A percentile compares a stretch with the other conserved stretches of the same genome.
Evolutionary conservation across 2,329 filamentous ascomycete species (phyloP).

Genomic region (Colletotrichum kahawae): DNA sequence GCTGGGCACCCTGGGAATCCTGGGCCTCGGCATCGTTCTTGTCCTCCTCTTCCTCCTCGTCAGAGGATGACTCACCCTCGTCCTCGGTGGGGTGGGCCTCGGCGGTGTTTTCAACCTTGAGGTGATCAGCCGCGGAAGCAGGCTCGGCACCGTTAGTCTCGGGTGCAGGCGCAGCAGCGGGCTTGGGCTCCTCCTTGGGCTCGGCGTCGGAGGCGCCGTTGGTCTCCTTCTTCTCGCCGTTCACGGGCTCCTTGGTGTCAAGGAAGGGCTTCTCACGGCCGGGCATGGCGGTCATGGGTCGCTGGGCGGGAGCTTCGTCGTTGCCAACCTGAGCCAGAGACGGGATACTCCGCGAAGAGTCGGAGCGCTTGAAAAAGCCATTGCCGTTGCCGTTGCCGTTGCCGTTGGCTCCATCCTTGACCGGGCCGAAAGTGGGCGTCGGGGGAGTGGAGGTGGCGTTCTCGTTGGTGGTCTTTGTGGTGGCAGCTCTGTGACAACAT

Average conservation of each 20-base stretch:
- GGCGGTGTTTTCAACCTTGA: background rate
- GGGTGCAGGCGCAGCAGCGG: background rate
- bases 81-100: conserved; percentile 8
- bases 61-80: conserved; percentile 6
- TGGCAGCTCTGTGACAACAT: background rate
- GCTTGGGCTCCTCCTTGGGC: background rate
- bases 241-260: background rate
- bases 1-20: conserved; percentile 11
- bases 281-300: conserved; percentile 18
- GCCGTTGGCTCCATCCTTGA: background rate
- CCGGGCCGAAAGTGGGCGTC: conserved; percentile 15
- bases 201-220: background rate
- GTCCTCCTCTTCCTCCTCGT: conserved; percentile 9
- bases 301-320: background rate
- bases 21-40: conserved; percentile 1
- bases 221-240: background rate
- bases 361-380: conserved; percentile 12
- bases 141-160: background rate
- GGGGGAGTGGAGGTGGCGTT: conserved; percentile 13
- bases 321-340: conserved; percentile 5
- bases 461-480: conserved; percentile 17
- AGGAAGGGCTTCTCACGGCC: conserved; percentile 10
- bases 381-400: background rate
- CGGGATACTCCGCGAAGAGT: conserved; percentile 12
- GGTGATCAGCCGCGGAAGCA: background rate